Evolutionary conservation across 225 moss, liverwort and hornwort genomes (phyloP).

Genomic region (Asterella californica): DNA sequence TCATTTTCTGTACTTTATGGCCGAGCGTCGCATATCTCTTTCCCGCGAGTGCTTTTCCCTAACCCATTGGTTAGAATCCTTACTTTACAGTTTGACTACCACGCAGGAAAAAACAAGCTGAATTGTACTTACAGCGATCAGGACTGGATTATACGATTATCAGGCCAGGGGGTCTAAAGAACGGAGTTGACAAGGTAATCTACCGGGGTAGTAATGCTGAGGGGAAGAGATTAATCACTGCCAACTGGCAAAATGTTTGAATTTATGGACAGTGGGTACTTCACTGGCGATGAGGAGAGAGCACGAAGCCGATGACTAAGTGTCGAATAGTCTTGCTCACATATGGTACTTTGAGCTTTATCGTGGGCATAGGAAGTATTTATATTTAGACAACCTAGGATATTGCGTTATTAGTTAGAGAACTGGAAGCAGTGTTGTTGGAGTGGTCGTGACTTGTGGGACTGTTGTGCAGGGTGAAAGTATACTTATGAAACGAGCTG

Average conservation of each 20-base stretch:
- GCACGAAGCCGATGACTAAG: neutral
- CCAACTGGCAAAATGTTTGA: neutral
- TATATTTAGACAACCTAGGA: no score
- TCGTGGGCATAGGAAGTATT: neutral
- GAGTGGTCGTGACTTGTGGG: neutral
- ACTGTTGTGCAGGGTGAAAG: constrained; percentile 49
- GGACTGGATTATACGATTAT: constrained; percentile 87
- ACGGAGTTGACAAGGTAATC: constrained; percentile 41
- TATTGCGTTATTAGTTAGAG: no score
- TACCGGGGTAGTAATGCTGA: neutral
- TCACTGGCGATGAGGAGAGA: neutral
- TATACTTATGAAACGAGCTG: constrained; percentile 68
- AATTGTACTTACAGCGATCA: constrained; percentile 85
- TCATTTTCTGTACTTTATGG: neutral
- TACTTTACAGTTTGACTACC: no score
- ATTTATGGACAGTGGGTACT: neutral
- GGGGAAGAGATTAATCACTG: neutral
- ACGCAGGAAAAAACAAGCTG: constrained; percentile 84
- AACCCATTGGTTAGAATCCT: neutral
- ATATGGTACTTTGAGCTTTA: neutral
- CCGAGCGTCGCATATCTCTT: neutral
- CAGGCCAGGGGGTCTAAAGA: constrained; percentile 81
- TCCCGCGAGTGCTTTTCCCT: neutral
- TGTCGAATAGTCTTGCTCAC: neutral
- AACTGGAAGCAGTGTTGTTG: no score